These are phyloP conservation scores for Dentipellis fragilis DNA, from an alignment of 768 basidiomycete genomes.

Conservation along the genomic window DNA sequence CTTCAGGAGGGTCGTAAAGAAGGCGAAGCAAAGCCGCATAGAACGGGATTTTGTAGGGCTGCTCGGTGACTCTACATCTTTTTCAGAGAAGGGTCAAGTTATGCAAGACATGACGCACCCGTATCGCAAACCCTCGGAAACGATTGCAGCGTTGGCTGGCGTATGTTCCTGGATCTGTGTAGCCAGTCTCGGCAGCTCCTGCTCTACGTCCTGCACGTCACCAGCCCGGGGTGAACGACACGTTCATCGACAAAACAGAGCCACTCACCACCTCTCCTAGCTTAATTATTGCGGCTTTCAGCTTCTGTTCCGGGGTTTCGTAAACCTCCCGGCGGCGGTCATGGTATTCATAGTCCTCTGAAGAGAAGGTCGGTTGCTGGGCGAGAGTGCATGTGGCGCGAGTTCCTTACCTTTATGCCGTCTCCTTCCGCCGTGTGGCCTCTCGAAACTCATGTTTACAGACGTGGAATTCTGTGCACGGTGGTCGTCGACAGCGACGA, in stretches of 20 bases:
- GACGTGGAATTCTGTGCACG: not conserved
- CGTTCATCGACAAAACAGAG: not conserved
- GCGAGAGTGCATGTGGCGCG: not conserved
- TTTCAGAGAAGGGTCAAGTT: not conserved
- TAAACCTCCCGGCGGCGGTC: constrained; percentile 53
- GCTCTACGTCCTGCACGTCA: constrained; percentile 45
- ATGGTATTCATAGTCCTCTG: constrained; percentile 54
- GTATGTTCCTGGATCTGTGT: constrained; percentile 52
- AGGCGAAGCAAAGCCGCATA: constrained; percentile 74
- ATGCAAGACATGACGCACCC: constrained; percentile 31
- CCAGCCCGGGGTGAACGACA: not conserved
- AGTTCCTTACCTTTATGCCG: constrained; percentile 17
- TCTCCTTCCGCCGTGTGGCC: constrained; percentile 24
- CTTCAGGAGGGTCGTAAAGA: constrained; percentile 40
- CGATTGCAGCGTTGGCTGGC: constrained; percentile 46
- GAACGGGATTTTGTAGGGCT: constrained; percentile 88
- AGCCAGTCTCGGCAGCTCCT: constrained; percentile 61
- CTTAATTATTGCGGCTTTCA: constrained; percentile 57
- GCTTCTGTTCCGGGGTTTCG: constrained; percentile 66
- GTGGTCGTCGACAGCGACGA: not conserved
- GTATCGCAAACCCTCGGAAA: constrained; percentile 69
- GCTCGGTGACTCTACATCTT: constrained; percentile 64
- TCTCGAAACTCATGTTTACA: constrained; percentile 46
- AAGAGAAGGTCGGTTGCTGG: constrained; percentile 1
- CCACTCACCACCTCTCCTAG: constrained; percentile 73